These are phyloP conservation scores for Xeromyces bisporus DNA, from an alignment of 495 filamentous ascomycete species.

Conservation along the genomic window DNA sequence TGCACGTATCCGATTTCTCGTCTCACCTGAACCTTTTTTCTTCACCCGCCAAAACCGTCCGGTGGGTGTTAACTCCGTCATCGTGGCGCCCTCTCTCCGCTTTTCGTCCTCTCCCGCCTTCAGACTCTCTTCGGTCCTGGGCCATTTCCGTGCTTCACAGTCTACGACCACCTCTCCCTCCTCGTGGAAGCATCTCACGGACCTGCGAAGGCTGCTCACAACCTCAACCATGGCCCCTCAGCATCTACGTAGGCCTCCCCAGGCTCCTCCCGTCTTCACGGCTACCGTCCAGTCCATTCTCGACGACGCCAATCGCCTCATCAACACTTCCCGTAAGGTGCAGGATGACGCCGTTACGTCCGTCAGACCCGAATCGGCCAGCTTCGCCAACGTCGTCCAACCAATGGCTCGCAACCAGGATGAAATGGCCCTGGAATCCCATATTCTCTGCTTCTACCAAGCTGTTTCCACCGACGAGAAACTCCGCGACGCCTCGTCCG, in stretches of 20 bases:
- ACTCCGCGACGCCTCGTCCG: slow-evolving; percentile 53
- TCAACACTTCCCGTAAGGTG: slow-evolving; percentile 46
- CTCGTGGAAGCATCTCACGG: slow-evolving; percentile 4
- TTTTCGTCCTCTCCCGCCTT: slow-evolving; percentile 25
- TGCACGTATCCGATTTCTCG: no score
- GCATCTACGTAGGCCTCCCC: slow-evolving; percentile 52
- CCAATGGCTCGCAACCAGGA: slow-evolving; percentile 57
- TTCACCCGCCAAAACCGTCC: no score
- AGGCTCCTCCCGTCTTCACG: slow-evolving; percentile 71
- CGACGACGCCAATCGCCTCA: slow-evolving; percentile 57
- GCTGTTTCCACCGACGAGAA: slow-evolving; percentile 52
- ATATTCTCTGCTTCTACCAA: slow-evolving; percentile 63
- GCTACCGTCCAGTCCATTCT: slow-evolving; percentile 64
- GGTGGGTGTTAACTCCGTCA: no score
- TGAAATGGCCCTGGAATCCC: slow-evolving; percentile 34
- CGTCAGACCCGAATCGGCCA: slow-evolving; percentile 45
- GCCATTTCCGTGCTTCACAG: slow-evolving; percentile 37
- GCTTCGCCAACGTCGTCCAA: slow-evolving; percentile 46
- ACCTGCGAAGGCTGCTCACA: slow-evolving; percentile 32
- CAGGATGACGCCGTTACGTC: slow-evolving; percentile 60
- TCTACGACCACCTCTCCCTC: slow-evolving; percentile 8
- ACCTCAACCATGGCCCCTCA: slow-evolving; percentile 51
- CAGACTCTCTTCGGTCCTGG: slow-evolving; percentile 38
- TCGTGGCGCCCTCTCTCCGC: slow-evolving; percentile 59
- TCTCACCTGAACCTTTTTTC: no score